Conservation (phyloP, 371 early-diverging fungal species). For the Dipsacomyces acuminosporus region DNA sequence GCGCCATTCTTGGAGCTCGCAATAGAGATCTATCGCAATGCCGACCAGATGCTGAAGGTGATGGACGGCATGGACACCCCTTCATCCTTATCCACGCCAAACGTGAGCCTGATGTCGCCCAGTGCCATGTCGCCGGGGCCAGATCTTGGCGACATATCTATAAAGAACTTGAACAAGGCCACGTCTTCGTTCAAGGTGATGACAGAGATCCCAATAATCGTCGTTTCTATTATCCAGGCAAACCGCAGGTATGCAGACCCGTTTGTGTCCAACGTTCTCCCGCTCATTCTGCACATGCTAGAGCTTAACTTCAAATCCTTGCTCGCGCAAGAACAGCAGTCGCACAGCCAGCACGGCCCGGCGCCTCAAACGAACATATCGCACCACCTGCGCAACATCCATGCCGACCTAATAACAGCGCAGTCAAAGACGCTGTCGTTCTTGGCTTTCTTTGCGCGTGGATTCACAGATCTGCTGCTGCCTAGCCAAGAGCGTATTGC, state of each 20-base stretch:
- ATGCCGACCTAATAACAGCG: slow-evolving; percentile 43
- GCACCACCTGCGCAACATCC: slow-evolving; percentile 27
- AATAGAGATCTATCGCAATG: slow-evolving; percentile 83
- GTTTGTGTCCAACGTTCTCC: slow-evolving; percentile 81
- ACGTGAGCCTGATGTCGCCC: slow-evolving; percentile 55
- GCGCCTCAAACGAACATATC: too few species aligned
- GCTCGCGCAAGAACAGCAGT: slow-evolving; percentile 5
- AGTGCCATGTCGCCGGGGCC: slow-evolving; percentile 74
- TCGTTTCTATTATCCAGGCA: slow-evolving; percentile 89
- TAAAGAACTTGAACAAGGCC: slow-evolving; percentile 66
- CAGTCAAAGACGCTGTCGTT: slow-evolving; percentile 86
- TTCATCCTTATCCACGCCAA: slow-evolving; percentile 31
- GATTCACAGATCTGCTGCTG: slow-evolving; percentile 63
- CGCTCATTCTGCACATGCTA: slow-evolving; percentile 67
- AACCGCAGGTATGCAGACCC: slow-evolving; percentile 72
- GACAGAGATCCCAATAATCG: slow-evolving; percentile 95
- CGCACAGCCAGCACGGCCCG: slow-evolving; percentile 1
- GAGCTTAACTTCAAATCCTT: slow-evolving; percentile 35
- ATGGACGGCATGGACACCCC: slow-evolving; percentile 40
- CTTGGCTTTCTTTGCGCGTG: slow-evolving; percentile 87
- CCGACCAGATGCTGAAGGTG: slow-evolving; percentile 81
- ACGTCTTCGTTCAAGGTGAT: slow-evolving; percentile 92
- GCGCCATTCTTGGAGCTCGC: slow-evolving; percentile 89
- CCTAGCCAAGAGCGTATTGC: slow-evolving; percentile 81
- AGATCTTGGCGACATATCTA: slow-evolving; percentile 56